These are phyloP conservation scores for Suhomyces sp. DNA, from an alignment of 805 yeast genomes.

Conservation along the genomic window DNA sequence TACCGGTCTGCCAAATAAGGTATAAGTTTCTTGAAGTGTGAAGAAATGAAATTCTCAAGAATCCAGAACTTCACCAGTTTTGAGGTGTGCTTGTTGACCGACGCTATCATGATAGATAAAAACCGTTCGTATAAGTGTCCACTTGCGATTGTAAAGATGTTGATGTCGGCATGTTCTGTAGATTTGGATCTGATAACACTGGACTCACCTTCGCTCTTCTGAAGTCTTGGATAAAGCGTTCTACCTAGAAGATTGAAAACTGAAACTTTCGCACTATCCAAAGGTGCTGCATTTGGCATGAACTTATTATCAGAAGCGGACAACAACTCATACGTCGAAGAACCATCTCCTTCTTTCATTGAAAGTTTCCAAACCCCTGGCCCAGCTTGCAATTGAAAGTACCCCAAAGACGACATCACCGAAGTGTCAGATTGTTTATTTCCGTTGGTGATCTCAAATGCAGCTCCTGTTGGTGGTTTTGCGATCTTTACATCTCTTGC, in stretches of 20 bases:
- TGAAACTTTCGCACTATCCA: background rate
- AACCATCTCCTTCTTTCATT: slow-evolving; percentile 34
- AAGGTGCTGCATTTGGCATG: slow-evolving; percentile 26
- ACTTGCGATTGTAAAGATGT: slow-evolving; percentile 79
- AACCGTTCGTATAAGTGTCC: slow-evolving; percentile 78
- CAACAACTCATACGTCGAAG: slow-evolving; percentile 20
- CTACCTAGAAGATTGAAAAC: slow-evolving; percentile 9
- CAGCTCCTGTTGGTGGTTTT: slow-evolving; percentile 49
- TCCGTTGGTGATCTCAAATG: slow-evolving; percentile 36
- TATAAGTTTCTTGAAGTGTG: slow-evolving; percentile 59
- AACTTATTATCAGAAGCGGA: slow-evolving; percentile 45
- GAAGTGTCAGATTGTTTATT: slow-evolving; percentile 49
- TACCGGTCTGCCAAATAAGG: slow-evolving; percentile 56
- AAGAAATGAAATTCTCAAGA: slow-evolving; percentile 75
- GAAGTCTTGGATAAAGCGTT: slow-evolving; percentile 45
- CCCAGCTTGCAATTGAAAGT: slow-evolving; percentile 69
- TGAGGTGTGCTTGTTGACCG: slow-evolving; percentile 63
- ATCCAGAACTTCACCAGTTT: slow-evolving; percentile 77
- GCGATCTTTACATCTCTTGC: slow-evolving; percentile 45
- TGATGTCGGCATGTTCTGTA: slow-evolving; percentile 55
- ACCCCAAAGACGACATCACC: slow-evolving; percentile 80
- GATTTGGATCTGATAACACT: background rate
- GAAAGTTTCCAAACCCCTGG: slow-evolving; percentile 70
- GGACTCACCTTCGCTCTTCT: slow-evolving; percentile 25
- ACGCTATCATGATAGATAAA: slow-evolving; percentile 72